Base-by-base conservation (phyloP, 2,329 filamentous ascomycete species). In the Talaromyces sp. region DNA sequence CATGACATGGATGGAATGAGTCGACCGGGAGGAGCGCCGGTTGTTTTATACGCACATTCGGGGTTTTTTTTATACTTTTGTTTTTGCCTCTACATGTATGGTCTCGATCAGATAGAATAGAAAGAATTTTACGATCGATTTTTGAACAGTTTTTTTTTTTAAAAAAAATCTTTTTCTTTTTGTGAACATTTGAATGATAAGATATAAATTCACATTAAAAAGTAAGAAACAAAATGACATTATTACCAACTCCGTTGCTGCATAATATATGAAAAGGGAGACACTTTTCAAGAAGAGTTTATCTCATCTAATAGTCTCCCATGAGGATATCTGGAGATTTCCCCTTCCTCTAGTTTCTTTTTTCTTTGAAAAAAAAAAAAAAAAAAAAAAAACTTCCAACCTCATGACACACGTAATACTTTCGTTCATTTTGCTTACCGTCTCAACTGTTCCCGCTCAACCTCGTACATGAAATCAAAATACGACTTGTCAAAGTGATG, bases 401-500 rank as follows among this genome's bases (percentile, higher is more conserved):
- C 42, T 47, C 44, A 47, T 47, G 44, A 47, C 44, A 47, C 44
- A 47, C 9, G 23, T 47, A 47, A 47, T 47, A 47, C 44, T 18
- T 31, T 58, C 30, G 34, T 59, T 31, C 47, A 51, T 47, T 68
- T 40, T 40, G 2, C 36, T 40, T 69, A 79, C 70, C 75, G 78
- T 70, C 80, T 75, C 72, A 80, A 66, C 73, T 80, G 77, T 82
- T 97, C 93, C 78, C 93, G 85, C 87, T 99, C 95, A 65, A 98
- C 95, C 84, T 99, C 95, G 79, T 96, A 99, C 83, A 90, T 87
- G 82, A 99, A 99, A 79, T 99, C 95, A 78, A 95, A 98, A 85
- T 97, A 99, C 65, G 89, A 87, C 85, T 96, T 96, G 82, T 99
- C 95, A 80, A 99, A 99, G 80, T 96, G 92, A 81, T 99, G 95